Percentiles rank a stretch among this genome's conserved stretches.
Evolutionary conservation across 2,329 filamentous ascomycete species (phyloP).

Genomic region (Ophiocordyceps polyrhachis-furcata): DNA sequence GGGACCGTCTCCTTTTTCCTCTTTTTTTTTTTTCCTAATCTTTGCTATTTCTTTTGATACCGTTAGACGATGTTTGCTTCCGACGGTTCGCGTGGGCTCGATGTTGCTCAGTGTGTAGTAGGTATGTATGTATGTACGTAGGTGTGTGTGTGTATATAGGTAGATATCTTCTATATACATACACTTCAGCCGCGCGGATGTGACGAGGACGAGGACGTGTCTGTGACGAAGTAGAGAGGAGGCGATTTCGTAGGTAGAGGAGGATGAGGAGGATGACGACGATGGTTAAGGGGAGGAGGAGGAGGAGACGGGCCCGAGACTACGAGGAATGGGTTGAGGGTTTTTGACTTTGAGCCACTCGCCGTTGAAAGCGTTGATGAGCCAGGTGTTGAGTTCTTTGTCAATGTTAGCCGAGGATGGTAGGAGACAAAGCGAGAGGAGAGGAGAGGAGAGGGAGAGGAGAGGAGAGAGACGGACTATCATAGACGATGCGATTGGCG

Average conservation of each 20-base stretch:
- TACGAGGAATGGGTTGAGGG: slow-evolving; percentile 24
- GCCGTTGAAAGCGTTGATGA: slow-evolving; percentile 94
- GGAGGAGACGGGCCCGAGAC: background rate
- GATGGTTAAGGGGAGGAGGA: background rate
- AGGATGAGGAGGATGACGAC: background rate
- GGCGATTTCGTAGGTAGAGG: background rate
- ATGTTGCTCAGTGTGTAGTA: too few relatives aligned
- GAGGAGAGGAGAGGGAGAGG: slow-evolving; percentile 1
- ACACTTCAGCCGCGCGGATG: too few relatives aligned
- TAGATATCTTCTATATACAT: too few relatives aligned
- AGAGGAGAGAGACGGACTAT: slow-evolving; percentile 42
- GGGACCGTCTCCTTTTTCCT: too few relatives aligned
- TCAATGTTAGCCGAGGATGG: background rate
- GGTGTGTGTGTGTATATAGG: too few relatives aligned
- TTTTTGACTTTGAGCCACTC: slow-evolving; percentile 56
- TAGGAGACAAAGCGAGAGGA: background rate
- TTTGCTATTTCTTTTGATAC: too few relatives aligned
- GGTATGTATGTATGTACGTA: too few relatives aligned
- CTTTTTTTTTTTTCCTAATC: too few relatives aligned
- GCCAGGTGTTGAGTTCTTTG: slow-evolving; percentile 64
- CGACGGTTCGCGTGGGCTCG: too few relatives aligned
- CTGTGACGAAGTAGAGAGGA: too few relatives aligned
- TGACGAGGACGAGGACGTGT: too few relatives aligned
- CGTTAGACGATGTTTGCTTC: too few relatives aligned
- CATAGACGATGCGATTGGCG: slow-evolving; percentile 77